These are phyloP conservation scores for Saitozyma sp. DNA, from an alignment of 768 basidiomycete genomes.

Conservation along the genomic window DNA sequence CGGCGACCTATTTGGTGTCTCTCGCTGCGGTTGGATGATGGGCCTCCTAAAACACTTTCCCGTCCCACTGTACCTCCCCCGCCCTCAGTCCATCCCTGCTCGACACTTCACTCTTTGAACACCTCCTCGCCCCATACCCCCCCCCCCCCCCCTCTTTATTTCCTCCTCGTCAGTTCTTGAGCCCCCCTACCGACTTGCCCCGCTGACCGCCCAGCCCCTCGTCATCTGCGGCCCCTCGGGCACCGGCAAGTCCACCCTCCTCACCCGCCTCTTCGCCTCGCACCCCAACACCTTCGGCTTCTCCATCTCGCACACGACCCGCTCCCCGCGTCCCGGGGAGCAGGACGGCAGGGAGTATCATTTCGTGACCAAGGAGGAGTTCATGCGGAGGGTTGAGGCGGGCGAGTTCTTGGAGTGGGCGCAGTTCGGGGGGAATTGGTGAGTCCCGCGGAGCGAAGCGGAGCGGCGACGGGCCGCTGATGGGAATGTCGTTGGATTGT, in stretches of 20 bases:
- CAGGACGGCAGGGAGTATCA: constrained; percentile 79
- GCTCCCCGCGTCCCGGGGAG: constrained; percentile 78
- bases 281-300: constrained; percentile 86
- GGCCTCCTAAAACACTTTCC: too few species aligned
- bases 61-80: too few species aligned
- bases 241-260: constrained; percentile 89
- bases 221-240: constrained; percentile 90
- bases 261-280: constrained; percentile 74
- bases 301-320: constrained; percentile 93
- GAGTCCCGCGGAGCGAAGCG: constrained; percentile 12
- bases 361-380: constrained; percentile 72
- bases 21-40: too few species aligned
- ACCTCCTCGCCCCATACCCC: not conserved
- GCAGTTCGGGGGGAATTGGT: constrained; percentile 82
- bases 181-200: too few species aligned
- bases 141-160: not conserved
- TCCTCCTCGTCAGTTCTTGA: not conserved
- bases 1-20: too few species aligned
- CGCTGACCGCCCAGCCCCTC: constrained; percentile 60
- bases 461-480: not conserved
- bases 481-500: not conserved
- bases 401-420: constrained; percentile 91
- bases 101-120: not conserved
- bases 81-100: not conserved
- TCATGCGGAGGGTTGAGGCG: constrained; percentile 67